Evolutionary conservation across 208 protist species (phyloP).

Genomic region (Trypanosoma avium): DNA sequence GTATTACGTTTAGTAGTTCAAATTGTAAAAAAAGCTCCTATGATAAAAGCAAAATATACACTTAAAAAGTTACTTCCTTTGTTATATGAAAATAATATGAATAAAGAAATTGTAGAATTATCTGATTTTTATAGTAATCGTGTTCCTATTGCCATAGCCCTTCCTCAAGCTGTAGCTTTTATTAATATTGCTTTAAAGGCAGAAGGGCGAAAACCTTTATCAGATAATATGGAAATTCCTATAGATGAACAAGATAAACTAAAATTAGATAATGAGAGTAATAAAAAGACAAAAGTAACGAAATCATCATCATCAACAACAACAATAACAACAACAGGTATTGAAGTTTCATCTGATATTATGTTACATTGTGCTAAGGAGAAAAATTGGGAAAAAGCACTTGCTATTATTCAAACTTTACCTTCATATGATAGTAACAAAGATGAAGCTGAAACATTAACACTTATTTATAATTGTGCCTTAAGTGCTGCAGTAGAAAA

Average conservation of each 20-base stretch:
- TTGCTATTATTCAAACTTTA: slow-evolving; percentile 42
- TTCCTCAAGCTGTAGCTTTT: slow-evolving; percentile 68
- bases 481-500: slow-evolving; percentile 76
- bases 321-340: neutral
- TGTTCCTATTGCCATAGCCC: slow-evolving; percentile 35
- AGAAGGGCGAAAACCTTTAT: slow-evolving; percentile 51
- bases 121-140: slow-evolving; percentile 41
- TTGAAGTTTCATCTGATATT: slow-evolving; percentile 54
- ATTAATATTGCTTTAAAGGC: slow-evolving; percentile 68
- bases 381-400: slow-evolving; percentile 67
- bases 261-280: too few species aligned
- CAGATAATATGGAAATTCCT: slow-evolving; percentile 30
- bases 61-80: slow-evolving; percentile 62
- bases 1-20: slow-evolving; percentile 32
- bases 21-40: slow-evolving; percentile 41
- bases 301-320: neutral
- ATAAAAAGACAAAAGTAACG: too few species aligned
- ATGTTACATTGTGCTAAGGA: slow-evolving; percentile 85
- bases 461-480: slow-evolving; percentile 88
- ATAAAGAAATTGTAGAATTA: slow-evolving; percentile 66
- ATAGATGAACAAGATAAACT: slow-evolving; percentile 3
- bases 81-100: slow-evolving; percentile 61
- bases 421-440: slow-evolving; percentile 11
- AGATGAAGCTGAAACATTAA: slow-evolving; percentile 50
- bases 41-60: slow-evolving; percentile 19